Base-by-base conservation (phyloP, 345 rosid species). In the Mallotus nudiflorus region DNA sequence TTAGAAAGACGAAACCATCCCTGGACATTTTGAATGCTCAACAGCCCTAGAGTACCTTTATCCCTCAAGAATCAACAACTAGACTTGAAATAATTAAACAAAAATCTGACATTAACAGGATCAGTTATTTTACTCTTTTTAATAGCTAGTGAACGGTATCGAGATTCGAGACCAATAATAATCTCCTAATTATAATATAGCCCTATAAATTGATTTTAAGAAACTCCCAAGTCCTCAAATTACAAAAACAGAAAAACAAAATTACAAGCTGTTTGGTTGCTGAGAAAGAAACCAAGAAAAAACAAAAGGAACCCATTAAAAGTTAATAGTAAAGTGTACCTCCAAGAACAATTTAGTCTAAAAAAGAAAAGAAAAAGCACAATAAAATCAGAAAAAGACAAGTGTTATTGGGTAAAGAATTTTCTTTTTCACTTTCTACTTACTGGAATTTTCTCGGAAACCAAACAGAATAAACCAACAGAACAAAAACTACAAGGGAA, bases 1-100 rank as follows among this genome's bases (percentile, higher is more conserved):
- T 48, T 1, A 18, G 45, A 73, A 75, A 68, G 65, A 69, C 78
- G 46, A 78, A 66, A 78, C 51, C 75, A 66, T 46, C 83, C 65
- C 71, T n/a, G n/a, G 58, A 31, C 53, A 75, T 63, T 76, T 76
- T 56, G 68, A 65, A 58, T 73, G 65, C 73, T 55, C 39, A 54
- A 64, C 78, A 77, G 25, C 73, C 75, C 35, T 45, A 28, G 61
- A 44, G 37, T 40, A 65, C 65, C 42, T 10, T 24, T 19, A 52
- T 8, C 27, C n/a, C 28, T 22, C 8, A 10, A 27, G 22, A 28
- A 51, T 46, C 44, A 71, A 62, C 62, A 40, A 62, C 42, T 51
- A 46, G 27, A n/a, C 56, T 28, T 56, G 28, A 68, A 64, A 68
- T 27, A 24, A 60, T 29, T 44, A 27, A 27, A 33, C 33, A 24